Evolutionary conservation across 306 rosid species (phyloP), one percentile per base, ranked within the genome.

Genomic region (Urtica urens): DNA sequence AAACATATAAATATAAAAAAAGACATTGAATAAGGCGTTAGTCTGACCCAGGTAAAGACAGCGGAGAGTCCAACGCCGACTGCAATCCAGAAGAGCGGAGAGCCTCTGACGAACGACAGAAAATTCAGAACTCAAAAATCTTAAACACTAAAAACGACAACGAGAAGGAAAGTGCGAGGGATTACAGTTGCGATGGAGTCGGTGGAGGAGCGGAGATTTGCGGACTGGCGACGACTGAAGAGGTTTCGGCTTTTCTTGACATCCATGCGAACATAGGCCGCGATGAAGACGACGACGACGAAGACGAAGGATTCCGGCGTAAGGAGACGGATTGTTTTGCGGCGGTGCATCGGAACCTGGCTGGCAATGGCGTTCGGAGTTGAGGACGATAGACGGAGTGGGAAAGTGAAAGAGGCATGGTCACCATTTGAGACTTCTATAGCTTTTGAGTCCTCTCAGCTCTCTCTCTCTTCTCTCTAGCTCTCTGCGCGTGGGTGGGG

Each of bases 1-100:
- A n/a, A n/a, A n/a, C n/a, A n/a, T n/a, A n/a, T n/a, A n/a, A n/a
- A n/a, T n/a, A n/a, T n/a, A n/a, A n/a, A 50, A 51, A 38, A 16
- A 1, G 23, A 53, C 37, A 62, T 24, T 23, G 55, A 19, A 65
- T 19, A 33, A 44, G 46, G 16, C 25, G 51, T 30, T 53, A 20
- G n/a, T 71, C 95, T 79, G 77, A 92, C 99, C 86, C 76, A 55
- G 59, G 99, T 73, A 71, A 86, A 92, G 7, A 92, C 58, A 31
- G 88, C 96, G 33, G 99, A 86, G 39, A 92, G 70, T 57, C 86
- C 99, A 71, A 92, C 99, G 49, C 99, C 99, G 56, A 86, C 86
- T 2, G 93, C 88, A 38, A 92, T 76, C 99, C 99, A 86, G 60
- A 92, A 86, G 50, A 92, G 83, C 33, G 96, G 99, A 4, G 99